A percentile compares a stretch with the other conserved stretches of the same genome.
These are phyloP conservation scores for Colletotrichum sp. DNA, from an alignment of 2,329 filamentous ascomycete species.

Conservation along the genomic window DNA sequence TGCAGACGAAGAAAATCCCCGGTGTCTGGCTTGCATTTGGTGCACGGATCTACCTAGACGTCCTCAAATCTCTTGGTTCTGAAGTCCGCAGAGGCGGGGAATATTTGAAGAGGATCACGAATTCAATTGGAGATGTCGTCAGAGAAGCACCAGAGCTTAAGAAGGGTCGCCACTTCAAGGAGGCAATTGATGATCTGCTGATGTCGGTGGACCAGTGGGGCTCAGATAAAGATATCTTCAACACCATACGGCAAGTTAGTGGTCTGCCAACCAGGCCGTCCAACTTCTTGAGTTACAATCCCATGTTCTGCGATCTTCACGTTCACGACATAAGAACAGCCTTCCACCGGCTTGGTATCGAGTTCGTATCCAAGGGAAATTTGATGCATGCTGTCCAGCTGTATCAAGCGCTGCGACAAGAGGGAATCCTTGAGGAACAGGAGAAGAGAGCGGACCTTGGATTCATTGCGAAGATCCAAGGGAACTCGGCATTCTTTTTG, in stretches of 20 bases:
- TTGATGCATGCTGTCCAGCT: slow-evolving; percentile 24
- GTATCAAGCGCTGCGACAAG: slow-evolving; percentile 27
- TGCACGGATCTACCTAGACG: slow-evolving; percentile 23
- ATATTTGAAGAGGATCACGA: neutral
- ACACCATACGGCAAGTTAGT: neutral
- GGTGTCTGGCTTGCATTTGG: slow-evolving; percentile 23
- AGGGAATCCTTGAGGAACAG: slow-evolving; percentile 23
- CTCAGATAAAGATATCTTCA: slow-evolving; percentile 17
- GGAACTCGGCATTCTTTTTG: slow-evolving; percentile 25
- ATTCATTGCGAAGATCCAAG: slow-evolving; percentile 9
- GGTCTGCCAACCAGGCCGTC: neutral
- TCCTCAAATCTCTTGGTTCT: slow-evolving; percentile 18
- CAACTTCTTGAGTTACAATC: slow-evolving; percentile 25
- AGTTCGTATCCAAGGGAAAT: slow-evolving; percentile 19
- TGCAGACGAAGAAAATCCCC: neutral
- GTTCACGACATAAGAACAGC: slow-evolving; percentile 23
- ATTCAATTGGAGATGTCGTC: neutral
- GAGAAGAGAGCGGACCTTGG: neutral
- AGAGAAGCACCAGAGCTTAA: neutral
- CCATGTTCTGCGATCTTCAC: slow-evolving; percentile 24
- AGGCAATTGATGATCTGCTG: neutral
- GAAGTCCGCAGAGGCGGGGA: neutral
- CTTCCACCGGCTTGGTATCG: slow-evolving; percentile 18
- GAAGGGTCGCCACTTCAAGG: neutral
- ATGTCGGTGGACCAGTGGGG: slow-evolving; percentile 11